Evolutionary conservation across 768 basidiomycete species (phyloP).

Genomic region (Postia placenta): DNA sequence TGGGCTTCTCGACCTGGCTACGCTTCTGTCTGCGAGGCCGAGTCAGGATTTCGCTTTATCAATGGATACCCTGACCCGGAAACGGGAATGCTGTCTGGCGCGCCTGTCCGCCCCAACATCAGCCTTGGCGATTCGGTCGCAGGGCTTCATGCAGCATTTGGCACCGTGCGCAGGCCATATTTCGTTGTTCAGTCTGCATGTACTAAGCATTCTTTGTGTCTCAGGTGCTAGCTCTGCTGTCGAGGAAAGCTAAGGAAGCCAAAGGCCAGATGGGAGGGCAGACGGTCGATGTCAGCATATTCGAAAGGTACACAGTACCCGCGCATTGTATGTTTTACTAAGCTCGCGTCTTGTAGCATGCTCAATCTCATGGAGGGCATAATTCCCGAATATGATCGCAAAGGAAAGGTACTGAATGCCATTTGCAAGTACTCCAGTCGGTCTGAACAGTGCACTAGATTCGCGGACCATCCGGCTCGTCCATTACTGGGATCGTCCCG

Average conservation of each 20-base stretch:
- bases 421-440: background rate
- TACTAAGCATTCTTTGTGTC: background rate
- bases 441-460: slow-evolving; percentile 30
- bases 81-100: slow-evolving; percentile 48
- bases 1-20: slow-evolving; percentile 68
- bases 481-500: slow-evolving; percentile 69
- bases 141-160: slow-evolving; percentile 68
- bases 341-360: slow-evolving; percentile 39
- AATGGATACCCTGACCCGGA: slow-evolving; percentile 56
- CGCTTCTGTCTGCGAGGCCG: slow-evolving; percentile 71
- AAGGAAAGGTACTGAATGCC: slow-evolving; percentile 42
- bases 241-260: slow-evolving; percentile 30
- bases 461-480: slow-evolving; percentile 69
- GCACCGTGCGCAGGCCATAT: slow-evolving; percentile 59
- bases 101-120: slow-evolving; percentile 66
- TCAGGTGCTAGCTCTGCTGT: slow-evolving; percentile 57
- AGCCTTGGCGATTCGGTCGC: slow-evolving; percentile 70
- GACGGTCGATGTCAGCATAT: slow-evolving; percentile 71
- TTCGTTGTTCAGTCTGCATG: too few relatives aligned
- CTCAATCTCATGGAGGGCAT: slow-evolving; percentile 74
- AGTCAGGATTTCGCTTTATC: slow-evolving; percentile 69
- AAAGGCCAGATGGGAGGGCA: slow-evolving; percentile 32
- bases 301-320: slow-evolving; percentile 46
- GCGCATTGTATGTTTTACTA: background rate
- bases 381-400: slow-evolving; percentile 70